These are phyloP conservation scores for Dalbergia oliveri DNA, from an alignment of 306 rosid genomes.

Conservation along the genomic window DNA sequence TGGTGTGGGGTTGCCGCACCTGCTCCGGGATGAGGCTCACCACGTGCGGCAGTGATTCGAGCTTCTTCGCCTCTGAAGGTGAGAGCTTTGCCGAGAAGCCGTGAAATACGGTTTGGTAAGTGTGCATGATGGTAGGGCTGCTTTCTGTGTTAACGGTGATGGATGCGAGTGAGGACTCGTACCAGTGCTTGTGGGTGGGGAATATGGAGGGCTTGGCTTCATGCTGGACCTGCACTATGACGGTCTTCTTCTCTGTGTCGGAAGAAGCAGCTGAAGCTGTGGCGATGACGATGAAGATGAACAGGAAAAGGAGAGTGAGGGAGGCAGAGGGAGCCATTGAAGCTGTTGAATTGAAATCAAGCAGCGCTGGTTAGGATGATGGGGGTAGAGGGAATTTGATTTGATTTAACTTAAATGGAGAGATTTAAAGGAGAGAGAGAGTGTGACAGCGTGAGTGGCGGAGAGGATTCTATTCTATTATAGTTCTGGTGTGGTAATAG, in stretches of 20 bases:
- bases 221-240: constrained; percentile 69
- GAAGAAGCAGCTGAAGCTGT: constrained; percentile 23
- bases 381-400: too few relatives aligned
- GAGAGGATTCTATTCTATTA: not conserved
- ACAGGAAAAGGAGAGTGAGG: not conserved
- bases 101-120: constrained; percentile 67
- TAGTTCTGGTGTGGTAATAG: too few relatives aligned
- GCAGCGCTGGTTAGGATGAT: too few relatives aligned
- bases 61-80: constrained; percentile 51
- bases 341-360: not conserved
- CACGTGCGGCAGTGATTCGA: constrained; percentile 62
- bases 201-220: constrained; percentile 80
- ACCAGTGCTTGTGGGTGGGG: constrained; percentile 79
- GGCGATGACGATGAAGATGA: not conserved
- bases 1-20: constrained; percentile 72
- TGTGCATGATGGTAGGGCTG: constrained; percentile 52
- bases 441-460: not conserved
- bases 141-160: not conserved
- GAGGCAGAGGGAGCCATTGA: not conserved
- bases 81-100: constrained; percentile 88
- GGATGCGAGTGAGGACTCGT: constrained; percentile 70
- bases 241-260: constrained; percentile 50
- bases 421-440: not conserved
- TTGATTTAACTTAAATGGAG: not conserved
- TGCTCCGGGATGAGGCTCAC: constrained; percentile 74